A percentile compares a stretch with the other conserved stretches of the same genome.
These are phyloP conservation scores for Striga asiatica DNA, from an alignment of 257 asterid genomes.

Conservation along the genomic window DNA sequence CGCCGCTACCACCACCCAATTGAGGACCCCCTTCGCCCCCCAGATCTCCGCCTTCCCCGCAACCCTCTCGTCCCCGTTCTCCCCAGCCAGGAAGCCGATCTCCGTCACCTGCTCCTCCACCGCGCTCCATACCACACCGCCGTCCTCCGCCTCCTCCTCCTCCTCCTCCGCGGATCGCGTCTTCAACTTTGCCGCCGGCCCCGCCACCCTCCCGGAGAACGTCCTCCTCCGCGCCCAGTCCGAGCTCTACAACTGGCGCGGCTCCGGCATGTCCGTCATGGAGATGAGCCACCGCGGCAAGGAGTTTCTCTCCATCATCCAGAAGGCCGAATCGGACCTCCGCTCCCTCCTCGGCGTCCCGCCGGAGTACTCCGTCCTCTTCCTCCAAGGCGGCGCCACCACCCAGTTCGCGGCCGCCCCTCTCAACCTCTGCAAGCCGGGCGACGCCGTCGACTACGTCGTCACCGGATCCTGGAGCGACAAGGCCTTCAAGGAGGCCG, in stretches of 20 bases:
- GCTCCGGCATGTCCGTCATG: constrained; percentile 92
- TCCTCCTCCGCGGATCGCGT: constrained; percentile 55
- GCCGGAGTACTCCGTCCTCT: constrained; percentile 60
- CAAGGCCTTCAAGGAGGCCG: constrained; percentile 74
- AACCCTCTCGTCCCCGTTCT: constrained; percentile 20
- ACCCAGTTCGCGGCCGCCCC: constrained; percentile 86
- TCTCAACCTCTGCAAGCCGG: constrained; percentile 57
- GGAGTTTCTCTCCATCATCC: constrained; percentile 77
- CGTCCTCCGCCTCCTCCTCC: too few species aligned
- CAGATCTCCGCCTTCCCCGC: constrained; percentile 39
- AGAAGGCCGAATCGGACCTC: constrained; percentile 86
- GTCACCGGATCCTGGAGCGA: constrained; percentile 98
- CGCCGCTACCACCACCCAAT: constrained; percentile 33
- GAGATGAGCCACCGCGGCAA: constrained; percentile 99
- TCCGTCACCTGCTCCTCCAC: constrained; percentile 48
- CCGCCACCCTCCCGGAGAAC: constrained; percentile 78
- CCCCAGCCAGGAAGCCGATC: constrained; percentile 16
- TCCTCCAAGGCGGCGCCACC: constrained; percentile 99
- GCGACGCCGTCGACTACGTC: constrained; percentile 55
- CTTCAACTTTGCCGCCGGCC: constrained; percentile 95
- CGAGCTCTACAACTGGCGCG: constrained; percentile 78
- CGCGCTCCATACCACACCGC: constrained; percentile 28
- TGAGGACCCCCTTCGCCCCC: constrained; percentile 26
- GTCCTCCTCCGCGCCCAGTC: constrained; percentile 80
- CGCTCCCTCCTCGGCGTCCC: constrained; percentile 56